These are phyloP conservation scores for Polytrichum commune DNA, from an alignment of 225 moss, liverwort and hornwort genomes.

Conservation along the genomic window DNA sequence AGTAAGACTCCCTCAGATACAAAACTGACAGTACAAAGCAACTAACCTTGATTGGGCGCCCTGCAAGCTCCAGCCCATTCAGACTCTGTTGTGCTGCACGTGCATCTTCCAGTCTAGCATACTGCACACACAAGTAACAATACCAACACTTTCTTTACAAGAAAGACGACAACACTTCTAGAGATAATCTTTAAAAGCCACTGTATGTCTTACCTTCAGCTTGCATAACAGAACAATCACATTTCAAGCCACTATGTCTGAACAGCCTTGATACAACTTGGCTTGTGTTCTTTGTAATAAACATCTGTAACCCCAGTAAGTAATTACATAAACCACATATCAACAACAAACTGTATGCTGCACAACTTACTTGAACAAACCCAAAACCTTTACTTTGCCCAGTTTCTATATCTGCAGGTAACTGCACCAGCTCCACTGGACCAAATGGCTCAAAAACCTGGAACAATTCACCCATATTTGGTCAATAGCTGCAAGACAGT, in stretches of 20 bases:
- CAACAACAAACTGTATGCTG: background rate
- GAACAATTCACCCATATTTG: background rate
- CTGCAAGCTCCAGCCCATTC: constrained; percentile 95
- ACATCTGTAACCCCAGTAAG: background rate
- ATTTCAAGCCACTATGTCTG: too few species aligned
- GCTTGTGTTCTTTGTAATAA: background rate
- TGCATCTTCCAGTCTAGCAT: constrained; percentile 95
- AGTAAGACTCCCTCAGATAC: background rate
- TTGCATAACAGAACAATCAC: too few species aligned
- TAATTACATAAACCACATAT: background rate
- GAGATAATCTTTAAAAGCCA: background rate
- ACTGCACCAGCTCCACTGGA: constrained; percentile 95
- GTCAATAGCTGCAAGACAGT: background rate
- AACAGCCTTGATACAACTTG: too few species aligned
- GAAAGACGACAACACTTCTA: background rate
- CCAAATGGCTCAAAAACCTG: constrained; percentile 99
- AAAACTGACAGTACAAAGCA: background rate
- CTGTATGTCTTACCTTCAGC: too few species aligned
- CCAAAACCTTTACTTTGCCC: constrained; percentile 99
- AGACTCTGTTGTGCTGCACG: constrained; percentile 96
- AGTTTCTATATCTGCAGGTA: constrained; percentile 90
- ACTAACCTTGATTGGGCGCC: constrained; percentile 92
- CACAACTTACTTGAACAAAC: constrained; percentile 81
- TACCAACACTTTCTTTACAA: constrained; percentile 1
- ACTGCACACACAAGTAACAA: constrained; percentile 40